Base-by-base conservation (phyloP, 768 basidiomycete genomes). In the Agrocybe pediades region DNA sequence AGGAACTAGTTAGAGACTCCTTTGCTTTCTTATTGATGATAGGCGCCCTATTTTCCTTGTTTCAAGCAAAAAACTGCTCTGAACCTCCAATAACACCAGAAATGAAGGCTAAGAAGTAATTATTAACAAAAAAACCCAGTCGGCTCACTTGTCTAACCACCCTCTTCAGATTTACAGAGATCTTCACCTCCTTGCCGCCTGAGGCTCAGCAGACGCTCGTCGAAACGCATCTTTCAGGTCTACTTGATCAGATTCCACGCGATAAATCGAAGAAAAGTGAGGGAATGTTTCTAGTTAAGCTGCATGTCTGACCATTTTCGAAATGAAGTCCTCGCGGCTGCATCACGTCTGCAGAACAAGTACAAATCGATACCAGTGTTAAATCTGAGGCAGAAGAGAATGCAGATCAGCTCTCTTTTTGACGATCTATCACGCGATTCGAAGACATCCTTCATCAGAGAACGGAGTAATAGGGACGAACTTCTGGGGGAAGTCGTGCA, bases 401-500 rank as follows among this genome's bases (percentile, higher is more conserved):
- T 68, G 24, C 84, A 88, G 67, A 70, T 88, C 55, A 72, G 74
- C 24, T 60, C 62, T 0, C 70, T 89, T 40, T 57, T 88, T 15
- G 74, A 77, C 24, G 81, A 84, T 47, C 70, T 88, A 4, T 65
- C 71, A 1, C 75, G 74, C 41, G 85, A 87, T 55, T 62, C 77
- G 0, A 86, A 86, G 57, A 68, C 76, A 3, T 70, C 80, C 1
- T 69, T 81, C 51, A 68, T 83, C 57, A 79, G 74, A 47, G 85
- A 85, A 46, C 67, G 78, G 13, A 84, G 83, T 1, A 76, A 71
- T 54, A 74, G 77, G 24, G 78, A 81, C 17, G 83, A 85, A 55
- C 71, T 88, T 1, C 60, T 87, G 13, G 58, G 69, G 20, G 85
- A 88, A 63, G 75, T 80, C 6, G 68, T 86, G 8, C 76, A 82